phyloP scores from a whole-genome alignment of 2,329 filamentous ascomycete genomes.

The Colletotrichum sublineola region DNA sequence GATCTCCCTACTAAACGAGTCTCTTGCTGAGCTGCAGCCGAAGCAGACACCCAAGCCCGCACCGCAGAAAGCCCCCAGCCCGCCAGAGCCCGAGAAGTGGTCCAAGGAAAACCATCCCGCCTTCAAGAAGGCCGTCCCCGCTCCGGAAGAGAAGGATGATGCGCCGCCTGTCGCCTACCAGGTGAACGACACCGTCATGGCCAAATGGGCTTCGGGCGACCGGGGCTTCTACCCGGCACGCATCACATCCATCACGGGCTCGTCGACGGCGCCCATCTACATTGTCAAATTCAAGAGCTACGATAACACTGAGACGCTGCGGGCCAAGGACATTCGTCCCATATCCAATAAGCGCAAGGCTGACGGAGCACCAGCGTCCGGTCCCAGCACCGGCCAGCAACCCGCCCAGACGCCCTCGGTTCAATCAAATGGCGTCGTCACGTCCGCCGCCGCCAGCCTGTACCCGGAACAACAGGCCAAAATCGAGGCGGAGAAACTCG shows the following conservation, averaged over 20 bases:
- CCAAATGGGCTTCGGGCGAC: constrained; percentile 92
- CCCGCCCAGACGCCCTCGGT: constrained; percentile 56
- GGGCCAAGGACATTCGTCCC: constrained; percentile 86
- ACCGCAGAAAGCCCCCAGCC: constrained; percentile 59
- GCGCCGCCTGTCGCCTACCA: constrained; percentile 73
- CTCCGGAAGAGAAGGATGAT: constrained; percentile 66
- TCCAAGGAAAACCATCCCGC: constrained; percentile 85
- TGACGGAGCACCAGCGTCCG: constrained; percentile 75
- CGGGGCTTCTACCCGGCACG: constrained; percentile 91
- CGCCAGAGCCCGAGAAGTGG: constrained; percentile 78
- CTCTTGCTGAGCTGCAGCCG: constrained; percentile 84
- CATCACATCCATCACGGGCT: constrained; percentile 94
- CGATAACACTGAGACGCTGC: constrained; percentile 83
- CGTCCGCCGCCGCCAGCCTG: constrained; percentile 68
- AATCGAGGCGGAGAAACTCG: constrained; percentile 73
- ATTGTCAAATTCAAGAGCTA: constrained; percentile 96
- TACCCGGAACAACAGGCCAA: constrained; percentile 65
- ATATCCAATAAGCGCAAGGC: constrained; percentile 87
- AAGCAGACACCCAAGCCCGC: constrained; percentile 60
- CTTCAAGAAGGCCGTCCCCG: constrained; percentile 68
- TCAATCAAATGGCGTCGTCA: constrained; percentile 61
- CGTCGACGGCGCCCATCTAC: constrained; percentile 90
- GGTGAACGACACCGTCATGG: constrained; percentile 90
- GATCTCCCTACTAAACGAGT: constrained; percentile 82
- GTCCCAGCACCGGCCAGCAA: constrained; percentile 54